Conservation (phyloP, 2,329 filamentous ascomycete species). For the Helicocarpus griseus region DNA sequence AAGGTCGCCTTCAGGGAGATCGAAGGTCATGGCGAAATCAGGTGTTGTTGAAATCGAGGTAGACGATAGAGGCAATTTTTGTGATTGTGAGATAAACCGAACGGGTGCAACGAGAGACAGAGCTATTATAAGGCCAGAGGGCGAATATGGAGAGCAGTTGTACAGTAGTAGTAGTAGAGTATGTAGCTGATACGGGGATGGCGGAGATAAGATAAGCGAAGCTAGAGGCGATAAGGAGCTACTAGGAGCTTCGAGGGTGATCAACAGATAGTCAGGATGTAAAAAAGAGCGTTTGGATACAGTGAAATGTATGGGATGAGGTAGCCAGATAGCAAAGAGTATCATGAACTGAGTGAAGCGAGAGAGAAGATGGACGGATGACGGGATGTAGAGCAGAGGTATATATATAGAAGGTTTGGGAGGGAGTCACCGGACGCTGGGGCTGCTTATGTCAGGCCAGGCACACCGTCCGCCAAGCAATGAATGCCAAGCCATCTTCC, state of each 20-base stretch:
- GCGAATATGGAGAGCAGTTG: too few relatives aligned
- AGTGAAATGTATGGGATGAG: too few relatives aligned
- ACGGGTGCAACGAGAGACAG: neutral
- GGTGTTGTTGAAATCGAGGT: neutral
- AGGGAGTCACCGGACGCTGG: too few relatives aligned
- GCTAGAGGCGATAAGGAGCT: too few relatives aligned
- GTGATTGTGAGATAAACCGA: neutral
- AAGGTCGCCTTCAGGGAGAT: conserved; percentile 42
- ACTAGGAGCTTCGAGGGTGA: neutral
- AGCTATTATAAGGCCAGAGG: too few relatives aligned
- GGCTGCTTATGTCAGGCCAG: too few relatives aligned
- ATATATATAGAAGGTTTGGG: neutral
- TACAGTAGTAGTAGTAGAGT: too few relatives aligned
- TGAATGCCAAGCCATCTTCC: neutral
- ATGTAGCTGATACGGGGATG: neutral
- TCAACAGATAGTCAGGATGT: neutral
- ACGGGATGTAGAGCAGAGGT: neutral
- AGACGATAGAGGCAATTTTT: neutral
- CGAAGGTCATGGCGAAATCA: conserved; percentile 17
- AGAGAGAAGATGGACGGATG: too few relatives aligned
- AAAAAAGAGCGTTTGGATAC: neutral
- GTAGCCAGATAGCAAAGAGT: too few relatives aligned
- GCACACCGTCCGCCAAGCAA: too few relatives aligned
- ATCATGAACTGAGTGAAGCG: too few relatives aligned
- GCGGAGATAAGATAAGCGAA: neutral